Base-by-base conservation (phyloP, 164 flowering plant genomes). In the Stephania japonica region DNA sequence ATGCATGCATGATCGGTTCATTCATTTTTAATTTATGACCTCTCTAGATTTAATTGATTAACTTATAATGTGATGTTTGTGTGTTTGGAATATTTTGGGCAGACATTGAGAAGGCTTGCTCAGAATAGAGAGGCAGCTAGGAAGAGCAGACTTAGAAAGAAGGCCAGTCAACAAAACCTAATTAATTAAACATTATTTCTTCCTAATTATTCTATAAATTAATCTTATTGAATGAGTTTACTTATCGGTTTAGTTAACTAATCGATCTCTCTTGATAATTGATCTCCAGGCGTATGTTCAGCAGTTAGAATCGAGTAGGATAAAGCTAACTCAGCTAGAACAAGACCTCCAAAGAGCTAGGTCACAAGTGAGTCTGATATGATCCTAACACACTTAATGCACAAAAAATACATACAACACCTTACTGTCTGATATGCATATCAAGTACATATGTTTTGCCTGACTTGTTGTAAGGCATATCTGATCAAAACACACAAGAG, bases 101-200 rank as follows among this genome's bases (percentile, higher is more conserved):
- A 96, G 99, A 92, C 97, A 71, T 73, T 96, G 77, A 90, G 99
- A 85, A 89, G 99, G 78, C 97, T 96, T 63, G 98, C 99, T 76
- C 99, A 96, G 87, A 96, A 96, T 88, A 87, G 99, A 81, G 99
- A 96, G 75, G 99, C 99, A 82, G 99, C 99, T 21, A 85, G 99
- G 85, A 96, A 96, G 85, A 96, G 99, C 89, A 91, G 99, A 79
- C 88, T 96, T 1, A 86, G 99, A 73, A 96, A 96, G 81, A 96
- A 96, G 97, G 99, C 23, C 27, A 71, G 71, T 73, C 50, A 73
- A 49, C 26, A 63, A 53, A 42, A 10, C 23, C 25, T 75, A 14
- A 44, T 32, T 62, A 26, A 10, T 32, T 32, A 32, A 32, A 1
- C 38, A 32, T 32, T 32, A 32, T 32, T 32, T 32, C 38, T 32